These are phyloP conservation scores for Blakeslea trispora DNA, from an alignment of 371 early-diverging fungal genomes.

Conservation along the genomic window DNA sequence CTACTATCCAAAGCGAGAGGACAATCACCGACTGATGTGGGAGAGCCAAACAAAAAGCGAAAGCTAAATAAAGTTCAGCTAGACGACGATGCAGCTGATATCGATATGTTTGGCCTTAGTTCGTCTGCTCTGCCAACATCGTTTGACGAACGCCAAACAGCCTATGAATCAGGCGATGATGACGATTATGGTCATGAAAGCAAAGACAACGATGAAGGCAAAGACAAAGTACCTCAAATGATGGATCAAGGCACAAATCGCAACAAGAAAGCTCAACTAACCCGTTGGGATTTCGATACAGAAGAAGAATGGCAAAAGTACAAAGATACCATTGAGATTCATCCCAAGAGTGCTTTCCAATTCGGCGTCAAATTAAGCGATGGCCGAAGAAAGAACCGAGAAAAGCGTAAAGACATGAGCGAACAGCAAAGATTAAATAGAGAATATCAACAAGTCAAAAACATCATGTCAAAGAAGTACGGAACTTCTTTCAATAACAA, in stretches of 20 bases:
- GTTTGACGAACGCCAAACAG: slow-evolving; percentile 45
- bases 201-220: not conserved
- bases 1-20: slow-evolving; percentile 22
- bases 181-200: slow-evolving; percentile 48
- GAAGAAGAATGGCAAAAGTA: slow-evolving; percentile 77
- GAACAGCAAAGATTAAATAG: slow-evolving; percentile 67
- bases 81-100: slow-evolving; percentile 47
- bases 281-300: slow-evolving; percentile 77
- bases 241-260: slow-evolving; percentile 71
- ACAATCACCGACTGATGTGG: slow-evolving; percentile 1
- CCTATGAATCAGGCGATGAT: slow-evolving; percentile 61
- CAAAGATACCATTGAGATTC: slow-evolving; percentile 68
- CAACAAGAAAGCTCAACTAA: slow-evolving; percentile 69
- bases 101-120: slow-evolving; percentile 50
- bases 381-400: slow-evolving; percentile 60
- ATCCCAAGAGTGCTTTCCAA: slow-evolving; percentile 77
- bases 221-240: slow-evolving; percentile 46
- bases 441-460: slow-evolving; percentile 70
- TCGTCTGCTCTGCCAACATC: slow-evolving; percentile 49
- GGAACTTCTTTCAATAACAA: slow-evolving; percentile 33
- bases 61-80: slow-evolving; percentile 14
- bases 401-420: slow-evolving; percentile 44
- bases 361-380: slow-evolving; percentile 80
- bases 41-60: not conserved
- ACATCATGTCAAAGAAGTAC: slow-evolving; percentile 68